Base-by-base conservation (phyloP, 1,284 basidiomycete species). In the Rhodotorula sp. region DNA sequence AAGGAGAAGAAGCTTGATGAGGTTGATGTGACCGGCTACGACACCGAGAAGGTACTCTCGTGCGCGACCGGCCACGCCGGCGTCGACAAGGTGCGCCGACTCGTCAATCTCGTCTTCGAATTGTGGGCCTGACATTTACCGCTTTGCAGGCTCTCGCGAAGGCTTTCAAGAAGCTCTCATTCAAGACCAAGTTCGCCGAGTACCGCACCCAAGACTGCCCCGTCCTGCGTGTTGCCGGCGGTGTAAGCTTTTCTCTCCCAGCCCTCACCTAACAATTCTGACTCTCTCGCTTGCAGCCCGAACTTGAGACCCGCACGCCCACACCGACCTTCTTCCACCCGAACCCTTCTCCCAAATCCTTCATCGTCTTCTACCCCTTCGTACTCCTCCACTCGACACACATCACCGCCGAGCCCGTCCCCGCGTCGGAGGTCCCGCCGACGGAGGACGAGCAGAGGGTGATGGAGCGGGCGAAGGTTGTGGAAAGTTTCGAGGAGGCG, bases 351-450 rank as follows among this genome's bases (percentile, higher is more conserved):
- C 58, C 69, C 34, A 63, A 57, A 2, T 55, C 62, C 46, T 59
- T 58, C 64, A 66, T 75, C 64, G 67, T 75, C 59, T 75, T 75
- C 62, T 71, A 75, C 63, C 74, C 71, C 2, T 71, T 75, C 66
- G 30, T 51, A 1, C 47, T 75, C 44, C 62, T 71, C 8, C 64
- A 64, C 44, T 48, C 66, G 19, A n/a, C 63, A 20, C 52, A 63
- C 53, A 59, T 73, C 64, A 5, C 15, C 36, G 64, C 64, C 56
- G 67, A 72, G 47, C 69, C 74, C 11, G n/a, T 73, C 20, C 46
- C 59, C 1, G 13, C 58, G 11, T 13, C 29, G 2, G 74, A 75
- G 27, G 64, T 52, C 1, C 71, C 74, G 5, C 68, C 71, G 30
- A 75, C 74, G 2, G 51, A n/a, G 47, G 53, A 55, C 20, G 74